Evolutionary conservation across 2,329 filamentous ascomycete genomes (phyloP).

Genomic region (Oidium heveae): DNA sequence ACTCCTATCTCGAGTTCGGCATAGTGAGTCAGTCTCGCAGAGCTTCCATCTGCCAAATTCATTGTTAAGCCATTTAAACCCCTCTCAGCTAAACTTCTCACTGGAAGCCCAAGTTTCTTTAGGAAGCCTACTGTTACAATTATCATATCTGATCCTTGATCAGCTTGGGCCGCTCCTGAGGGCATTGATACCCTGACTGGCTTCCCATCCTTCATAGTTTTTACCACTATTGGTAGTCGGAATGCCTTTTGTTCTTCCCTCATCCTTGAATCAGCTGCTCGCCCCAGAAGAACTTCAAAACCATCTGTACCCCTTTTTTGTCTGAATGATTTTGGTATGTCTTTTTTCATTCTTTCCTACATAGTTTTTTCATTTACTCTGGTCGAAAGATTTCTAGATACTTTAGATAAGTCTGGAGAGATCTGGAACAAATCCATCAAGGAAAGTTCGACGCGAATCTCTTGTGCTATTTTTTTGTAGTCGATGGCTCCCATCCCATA

Average conservation of each 20-base stretch:
- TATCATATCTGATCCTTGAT: neutral
- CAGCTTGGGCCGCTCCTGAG: neutral
- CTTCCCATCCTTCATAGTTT: neutral
- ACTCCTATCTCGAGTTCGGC: neutral
- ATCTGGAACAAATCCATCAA: constrained; percentile 1
- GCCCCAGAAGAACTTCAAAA: neutral
- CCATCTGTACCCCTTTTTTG: neutral
- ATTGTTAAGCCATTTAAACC: neutral
- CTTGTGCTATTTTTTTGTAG: neutral
- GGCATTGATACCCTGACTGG: neutral
- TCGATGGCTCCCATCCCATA: neutral
- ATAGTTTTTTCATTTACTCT: neutral
- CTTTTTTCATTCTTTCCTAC: neutral
- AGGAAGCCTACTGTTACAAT: neutral
- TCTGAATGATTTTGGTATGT: neutral
- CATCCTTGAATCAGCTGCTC: neutral
- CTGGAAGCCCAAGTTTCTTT: neutral
- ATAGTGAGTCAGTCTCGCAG: neutral
- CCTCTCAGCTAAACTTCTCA: neutral
- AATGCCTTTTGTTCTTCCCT: neutral
- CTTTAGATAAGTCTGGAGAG: neutral
- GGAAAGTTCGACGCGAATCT: neutral
- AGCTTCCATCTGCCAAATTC: neutral
- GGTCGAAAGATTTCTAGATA: neutral
- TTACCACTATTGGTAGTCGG: neutral